phyloP scores from a whole-genome alignment of 2,329 filamentous ascomycete genomes.

The Curvularia verruculosa region DNA sequence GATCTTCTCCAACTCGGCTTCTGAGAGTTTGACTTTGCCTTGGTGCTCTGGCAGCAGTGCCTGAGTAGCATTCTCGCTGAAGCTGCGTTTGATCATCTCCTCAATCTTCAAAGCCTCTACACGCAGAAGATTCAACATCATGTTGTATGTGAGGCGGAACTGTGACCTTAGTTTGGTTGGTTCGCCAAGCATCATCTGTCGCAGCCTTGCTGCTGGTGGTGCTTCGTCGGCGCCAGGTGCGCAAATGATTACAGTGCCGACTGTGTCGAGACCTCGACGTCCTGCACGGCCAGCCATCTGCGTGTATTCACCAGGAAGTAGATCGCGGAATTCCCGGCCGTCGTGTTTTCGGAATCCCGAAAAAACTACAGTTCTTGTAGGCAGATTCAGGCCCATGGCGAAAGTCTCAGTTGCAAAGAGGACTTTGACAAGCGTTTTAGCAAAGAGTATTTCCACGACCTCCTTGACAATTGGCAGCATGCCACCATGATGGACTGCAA shows the following conservation, averaged over 20 bases:
- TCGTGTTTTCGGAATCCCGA: slow-evolving; percentile 97
- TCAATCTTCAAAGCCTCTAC: slow-evolving; percentile 98
- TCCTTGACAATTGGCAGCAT: slow-evolving; percentile 96
- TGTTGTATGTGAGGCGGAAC: slow-evolving; percentile 97
- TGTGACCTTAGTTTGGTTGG: slow-evolving; percentile 95
- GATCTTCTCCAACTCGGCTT: slow-evolving; percentile 88
- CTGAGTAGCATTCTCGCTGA: slow-evolving; percentile 97
- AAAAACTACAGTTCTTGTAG: slow-evolving; percentile 95
- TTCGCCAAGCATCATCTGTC: slow-evolving; percentile 94
- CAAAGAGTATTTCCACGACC: slow-evolving; percentile 94
- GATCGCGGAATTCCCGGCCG: slow-evolving; percentile 86
- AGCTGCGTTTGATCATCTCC: slow-evolving; percentile 99
- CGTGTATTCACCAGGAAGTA: slow-evolving; percentile 94
- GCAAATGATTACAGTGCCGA: slow-evolving; percentile 94
- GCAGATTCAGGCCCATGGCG: slow-evolving; percentile 95
- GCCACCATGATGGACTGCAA: slow-evolving; percentile 95
- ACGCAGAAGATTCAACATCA: slow-evolving; percentile 94
- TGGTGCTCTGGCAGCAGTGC: slow-evolving; percentile 93
- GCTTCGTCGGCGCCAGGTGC: slow-evolving; percentile 81
- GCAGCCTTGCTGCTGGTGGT: slow-evolving; percentile 79
- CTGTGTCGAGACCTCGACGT: slow-evolving; percentile 86
- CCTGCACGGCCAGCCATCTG: slow-evolving; percentile 98
- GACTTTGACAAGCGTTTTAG: slow-evolving; percentile 92
- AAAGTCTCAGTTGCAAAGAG: slow-evolving; percentile 98
- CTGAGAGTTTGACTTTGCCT: slow-evolving; percentile 88